Evolutionary conservation across 1,284 basidiomycete species (phyloP), one percentile per base, ranked within the genome.

Genomic region (Microbotryum violaceum): DNA sequence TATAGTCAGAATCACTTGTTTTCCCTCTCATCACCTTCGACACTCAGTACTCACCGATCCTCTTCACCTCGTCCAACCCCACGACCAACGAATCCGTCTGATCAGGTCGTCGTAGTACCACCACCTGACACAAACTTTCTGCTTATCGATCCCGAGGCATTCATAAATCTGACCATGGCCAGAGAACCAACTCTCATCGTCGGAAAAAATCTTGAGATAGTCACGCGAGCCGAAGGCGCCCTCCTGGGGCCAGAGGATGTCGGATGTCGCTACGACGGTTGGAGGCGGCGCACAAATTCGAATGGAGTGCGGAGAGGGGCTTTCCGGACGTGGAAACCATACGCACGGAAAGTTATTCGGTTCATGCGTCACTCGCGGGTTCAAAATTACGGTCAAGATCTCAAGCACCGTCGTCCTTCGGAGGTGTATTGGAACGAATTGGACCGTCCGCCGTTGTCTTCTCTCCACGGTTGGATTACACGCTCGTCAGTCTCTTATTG

Each of bases 111-210:
- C n/a, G n/a, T n/a, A n/a, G n/a, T 27, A 73, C 68, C 8, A 75
- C 60, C 29, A 72, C 67, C 31, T n/a, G n/a, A 74, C 63, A 42
- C 67, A 69, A 9, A 73, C 74, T 7, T 58, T 63, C 21, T 65
- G 54, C 0, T 69, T 62, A 42, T 72, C 67, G 50, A 75, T 70
- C 37, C 72, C 74, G 50, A 71, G 72, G 16, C 70, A 68, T 33
- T 67, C 57, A 63, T 75, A 75, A 12, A 71, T 69, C 31, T 71
- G 57, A 33, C 74, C 73, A 54, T 73, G 66, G 33, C 73, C 72
- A 18, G 65, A 61, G 62, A 75, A 72, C 57, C 70, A 70, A 4
- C 63, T 67, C 50, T 67, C 63, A 56, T 75, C 74, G 60, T 75
- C 74, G 57, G 61, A 62, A 61, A 71, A 74, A 21, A 74, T 60